Conservation (phyloP, 2,329 filamentous ascomycete genomes). For the Aureobasidium zeae region DNA sequence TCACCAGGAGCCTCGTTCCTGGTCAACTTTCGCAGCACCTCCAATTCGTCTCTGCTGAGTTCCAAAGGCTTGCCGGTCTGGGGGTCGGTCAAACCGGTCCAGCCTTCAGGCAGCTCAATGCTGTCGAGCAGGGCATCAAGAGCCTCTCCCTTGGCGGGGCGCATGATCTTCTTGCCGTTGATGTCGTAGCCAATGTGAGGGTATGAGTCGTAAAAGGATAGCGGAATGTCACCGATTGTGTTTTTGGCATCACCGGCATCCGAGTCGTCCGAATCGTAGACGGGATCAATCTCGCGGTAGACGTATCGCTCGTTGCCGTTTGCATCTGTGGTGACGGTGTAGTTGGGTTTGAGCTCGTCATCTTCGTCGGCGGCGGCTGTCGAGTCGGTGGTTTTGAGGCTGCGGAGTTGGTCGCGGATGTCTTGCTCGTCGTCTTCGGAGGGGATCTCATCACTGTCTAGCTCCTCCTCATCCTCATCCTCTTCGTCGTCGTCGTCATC, state of each 20-base stretch:
- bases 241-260: conserved; percentile 72
- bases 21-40: conserved; percentile 79
- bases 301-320: conserved; percentile 86
- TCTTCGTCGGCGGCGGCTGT: conserved; percentile 18
- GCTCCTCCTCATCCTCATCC: conserved; percentile 29
- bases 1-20: conserved; percentile 81
- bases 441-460: conserved; percentile 33
- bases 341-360: conserved; percentile 39
- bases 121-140: conserved; percentile 89
- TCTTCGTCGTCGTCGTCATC: conserved; percentile 26
- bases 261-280: conserved; percentile 92
- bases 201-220: conserved; percentile 94
- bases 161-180: conserved; percentile 96
- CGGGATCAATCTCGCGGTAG: conserved; percentile 86
- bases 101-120: conserved; percentile 93
- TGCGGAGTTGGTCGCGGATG: conserved; percentile 37
- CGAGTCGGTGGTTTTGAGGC: conserved; percentile 28
- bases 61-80: conserved; percentile 87
- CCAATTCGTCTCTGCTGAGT: conserved; percentile 76
- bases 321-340: conserved; percentile 63
- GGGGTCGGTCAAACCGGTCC: conserved; percentile 91
- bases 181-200: conserved; percentile 98
- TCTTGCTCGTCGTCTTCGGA: conserved; percentile 34
- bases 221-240: conserved; percentile 89
- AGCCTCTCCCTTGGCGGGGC: conserved; percentile 86